phyloP scores from a whole-genome alignment of 2,329 filamentous ascomycete species.

The Myriosclerotinia scirpicola region DNA sequence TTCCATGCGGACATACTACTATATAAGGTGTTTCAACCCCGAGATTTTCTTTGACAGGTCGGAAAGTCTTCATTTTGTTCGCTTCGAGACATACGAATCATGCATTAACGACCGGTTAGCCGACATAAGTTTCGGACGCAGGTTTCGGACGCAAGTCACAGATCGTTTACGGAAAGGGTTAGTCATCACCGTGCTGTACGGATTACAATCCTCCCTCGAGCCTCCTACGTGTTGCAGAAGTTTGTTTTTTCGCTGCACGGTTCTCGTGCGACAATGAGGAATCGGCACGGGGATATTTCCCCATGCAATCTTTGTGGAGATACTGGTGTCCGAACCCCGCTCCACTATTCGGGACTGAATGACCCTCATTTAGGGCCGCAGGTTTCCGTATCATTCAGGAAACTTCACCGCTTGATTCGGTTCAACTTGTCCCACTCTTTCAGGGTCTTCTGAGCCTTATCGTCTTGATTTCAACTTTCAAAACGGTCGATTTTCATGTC shows the following conservation, averaged over 20 bases:
- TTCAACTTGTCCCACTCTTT: background rate
- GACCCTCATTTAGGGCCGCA: constrained; percentile 21
- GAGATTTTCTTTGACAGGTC: constrained; percentile 11
- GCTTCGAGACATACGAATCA: constrained; percentile 1
- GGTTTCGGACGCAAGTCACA: constrained; percentile 10
- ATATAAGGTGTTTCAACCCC: background rate
- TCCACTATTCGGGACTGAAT: background rate
- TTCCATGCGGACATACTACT: constrained; percentile 9
- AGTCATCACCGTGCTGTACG: constrained; percentile 6
- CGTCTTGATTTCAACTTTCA: background rate
- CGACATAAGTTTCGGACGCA: constrained; percentile 2
- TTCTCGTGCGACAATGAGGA: background rate
- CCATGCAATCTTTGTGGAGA: constrained; percentile 13
- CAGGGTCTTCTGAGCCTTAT: constrained; percentile 9
- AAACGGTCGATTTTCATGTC: background rate
- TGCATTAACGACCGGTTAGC: background rate
- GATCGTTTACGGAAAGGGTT: constrained; percentile 21
- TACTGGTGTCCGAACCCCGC: background rate
- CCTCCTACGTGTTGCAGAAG: background rate
- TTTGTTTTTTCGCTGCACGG: background rate
- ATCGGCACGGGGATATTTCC: constrained; percentile 19
- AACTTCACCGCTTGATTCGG: constrained; percentile 5
- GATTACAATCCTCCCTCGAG: background rate
- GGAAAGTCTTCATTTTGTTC: background rate
- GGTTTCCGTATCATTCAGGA: background rate